These are phyloP conservation scores for Dissophora globulifera DNA, from an alignment of 192 early-diverging fungal genomes.

Conservation along the genomic window DNA sequence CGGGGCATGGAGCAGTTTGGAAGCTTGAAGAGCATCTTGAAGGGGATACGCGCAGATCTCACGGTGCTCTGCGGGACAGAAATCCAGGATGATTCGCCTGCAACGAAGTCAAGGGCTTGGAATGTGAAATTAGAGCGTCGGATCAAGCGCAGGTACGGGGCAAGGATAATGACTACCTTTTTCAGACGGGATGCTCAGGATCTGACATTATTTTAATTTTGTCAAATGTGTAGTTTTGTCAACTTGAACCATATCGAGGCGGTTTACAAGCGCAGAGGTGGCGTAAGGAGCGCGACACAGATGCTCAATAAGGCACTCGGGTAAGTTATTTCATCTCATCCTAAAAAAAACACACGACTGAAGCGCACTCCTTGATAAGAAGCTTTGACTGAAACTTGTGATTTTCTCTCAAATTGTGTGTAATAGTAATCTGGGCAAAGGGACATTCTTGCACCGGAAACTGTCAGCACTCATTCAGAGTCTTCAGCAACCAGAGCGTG, in stretches of 20 bases:
- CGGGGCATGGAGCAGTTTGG: slow-evolving; percentile 39
- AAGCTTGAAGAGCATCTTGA: slow-evolving; percentile 1
- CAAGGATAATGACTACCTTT: too few relatives aligned
- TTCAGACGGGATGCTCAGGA: too few relatives aligned
- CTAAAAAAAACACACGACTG: too few relatives aligned
- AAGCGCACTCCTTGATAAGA: too few relatives aligned
- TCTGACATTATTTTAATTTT: too few relatives aligned
- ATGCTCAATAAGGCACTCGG: slow-evolving; percentile 16
- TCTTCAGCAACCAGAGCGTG: not conserved
- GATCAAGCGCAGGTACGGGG: slow-evolving; percentile 19
- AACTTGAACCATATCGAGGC: slow-evolving; percentile 2
- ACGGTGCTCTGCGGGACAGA: not conserved
- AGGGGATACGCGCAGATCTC: slow-evolving; percentile 5
- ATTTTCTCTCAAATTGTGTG: not conserved
- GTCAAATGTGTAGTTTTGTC: too few relatives aligned
- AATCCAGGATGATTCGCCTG: not conserved
- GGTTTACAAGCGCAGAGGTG: slow-evolving; percentile 16
- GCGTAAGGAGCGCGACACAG: slow-evolving; percentile 7
- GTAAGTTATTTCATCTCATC: slow-evolving; percentile 3
- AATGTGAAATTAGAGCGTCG: not conserved
- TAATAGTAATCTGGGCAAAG: not conserved
- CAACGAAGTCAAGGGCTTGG: not conserved
- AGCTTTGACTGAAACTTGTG: too few relatives aligned
- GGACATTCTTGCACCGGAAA: not conserved
- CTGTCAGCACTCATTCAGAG: not conserved